A percentile compares a stretch with the other conserved stretches of the same genome.
Conservation (phyloP, 352 stramenopile genomes). For the Elongisporangium undulatum region DNA sequence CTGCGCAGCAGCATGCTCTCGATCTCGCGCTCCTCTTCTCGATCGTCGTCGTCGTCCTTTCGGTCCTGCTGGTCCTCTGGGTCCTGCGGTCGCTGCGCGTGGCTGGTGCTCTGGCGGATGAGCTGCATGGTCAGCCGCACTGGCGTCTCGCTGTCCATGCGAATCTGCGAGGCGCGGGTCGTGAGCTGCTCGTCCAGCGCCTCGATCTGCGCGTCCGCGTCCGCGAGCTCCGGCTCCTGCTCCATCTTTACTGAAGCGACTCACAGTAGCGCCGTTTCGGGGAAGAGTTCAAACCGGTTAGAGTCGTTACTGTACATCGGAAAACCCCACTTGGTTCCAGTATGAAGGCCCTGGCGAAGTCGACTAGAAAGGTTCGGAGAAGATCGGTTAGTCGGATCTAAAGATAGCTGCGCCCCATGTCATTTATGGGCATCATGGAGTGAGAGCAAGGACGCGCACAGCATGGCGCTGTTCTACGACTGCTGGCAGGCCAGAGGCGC, state of each 20-base stretch:
- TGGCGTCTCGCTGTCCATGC: slow-evolving; percentile 25
- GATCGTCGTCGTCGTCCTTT: slow-evolving; percentile 10
- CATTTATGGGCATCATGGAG: neutral
- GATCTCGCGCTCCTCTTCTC: slow-evolving; percentile 25
- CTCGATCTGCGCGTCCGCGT: slow-evolving; percentile 53
- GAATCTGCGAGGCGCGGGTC: slow-evolving; percentile 22
- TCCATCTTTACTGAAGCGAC: neutral
- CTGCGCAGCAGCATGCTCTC: slow-evolving; percentile 35
- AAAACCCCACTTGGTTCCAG: neutral
- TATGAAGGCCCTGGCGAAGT: neutral
- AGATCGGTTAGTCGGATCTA: neutral
- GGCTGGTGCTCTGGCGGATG: slow-evolving; percentile 43
- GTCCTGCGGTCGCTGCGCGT: slow-evolving; percentile 2
- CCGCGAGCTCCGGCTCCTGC: slow-evolving; percentile 15
- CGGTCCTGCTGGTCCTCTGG: too few relatives aligned
- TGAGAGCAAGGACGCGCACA: neutral
- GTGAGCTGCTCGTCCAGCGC: slow-evolving; percentile 49
- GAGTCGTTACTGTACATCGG: neutral
- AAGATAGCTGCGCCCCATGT: neutral
- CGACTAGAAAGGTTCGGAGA: neutral
- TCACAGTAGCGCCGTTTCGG: neutral
- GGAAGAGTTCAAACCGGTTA: slow-evolving; percentile 1
- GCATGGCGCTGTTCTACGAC: slow-evolving; percentile 61
- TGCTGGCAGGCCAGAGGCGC: slow-evolving; percentile 45
- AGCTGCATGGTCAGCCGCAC: slow-evolving; percentile 60